Evolutionary conservation across 495 filamentous ascomycete genomes (phyloP).

Genomic region (Aspergillus ostianus): DNA sequence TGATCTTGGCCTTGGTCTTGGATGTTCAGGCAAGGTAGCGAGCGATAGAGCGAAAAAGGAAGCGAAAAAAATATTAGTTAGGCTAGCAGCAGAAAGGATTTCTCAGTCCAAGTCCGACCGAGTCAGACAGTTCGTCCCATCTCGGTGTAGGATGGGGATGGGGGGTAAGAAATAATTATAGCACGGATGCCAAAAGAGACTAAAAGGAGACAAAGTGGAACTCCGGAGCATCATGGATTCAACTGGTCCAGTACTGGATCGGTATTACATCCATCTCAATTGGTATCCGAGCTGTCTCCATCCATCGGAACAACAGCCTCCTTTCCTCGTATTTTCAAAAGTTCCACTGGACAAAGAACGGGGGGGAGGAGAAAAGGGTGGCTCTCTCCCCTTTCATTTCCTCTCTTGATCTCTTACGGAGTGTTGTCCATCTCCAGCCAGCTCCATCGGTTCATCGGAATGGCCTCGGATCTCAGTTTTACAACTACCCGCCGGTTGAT

Average conservation of each 20-base stretch:
- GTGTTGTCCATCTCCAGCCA: too few relatives aligned
- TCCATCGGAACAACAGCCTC: not conserved
- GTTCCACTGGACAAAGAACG: not conserved
- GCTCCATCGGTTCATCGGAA: not conserved
- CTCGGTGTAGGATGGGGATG: conserved; percentile 14
- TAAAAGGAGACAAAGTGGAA: conserved; percentile 24
- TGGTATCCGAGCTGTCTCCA: not conserved
- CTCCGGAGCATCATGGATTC: conserved; percentile 8
- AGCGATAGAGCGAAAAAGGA: conserved; percentile 1
- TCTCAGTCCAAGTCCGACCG: conserved; percentile 9
- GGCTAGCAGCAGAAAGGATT: conserved; percentile 3
- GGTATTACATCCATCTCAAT: conserved; percentile 1
- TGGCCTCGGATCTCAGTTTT: not conserved
- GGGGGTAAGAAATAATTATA: conserved; percentile 23
- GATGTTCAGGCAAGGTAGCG: not conserved
- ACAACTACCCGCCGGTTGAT: not conserved
- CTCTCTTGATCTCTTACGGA: not conserved
- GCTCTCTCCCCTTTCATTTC: not conserved
- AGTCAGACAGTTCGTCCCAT: conserved; percentile 19
- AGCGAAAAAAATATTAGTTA: not conserved
- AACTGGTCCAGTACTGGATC: conserved; percentile 9
- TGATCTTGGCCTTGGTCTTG: not conserved
- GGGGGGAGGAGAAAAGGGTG: not conserved
- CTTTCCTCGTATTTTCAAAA: not conserved
- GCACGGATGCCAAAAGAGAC: conserved; percentile 15